A percentile compares a stretch with the other conserved stretches of the same genome.
These are phyloP conservation scores for Flaveria sonorensis DNA, from an alignment of 129 eudicot species.

Conservation along the genomic window DNA sequence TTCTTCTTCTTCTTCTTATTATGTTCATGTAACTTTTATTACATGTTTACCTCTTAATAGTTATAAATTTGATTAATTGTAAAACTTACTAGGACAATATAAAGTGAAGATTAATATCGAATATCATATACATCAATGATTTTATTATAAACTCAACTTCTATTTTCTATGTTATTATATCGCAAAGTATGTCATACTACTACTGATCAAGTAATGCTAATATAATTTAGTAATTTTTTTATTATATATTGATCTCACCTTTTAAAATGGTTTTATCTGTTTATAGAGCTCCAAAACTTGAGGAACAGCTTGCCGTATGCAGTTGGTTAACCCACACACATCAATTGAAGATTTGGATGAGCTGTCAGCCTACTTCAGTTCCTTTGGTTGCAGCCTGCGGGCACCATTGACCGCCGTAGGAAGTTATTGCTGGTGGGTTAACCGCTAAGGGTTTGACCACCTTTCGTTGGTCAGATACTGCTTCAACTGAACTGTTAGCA, in stretches of 20 bases:
- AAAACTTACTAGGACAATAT: no score
- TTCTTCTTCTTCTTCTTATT: neutral
- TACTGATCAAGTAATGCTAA: neutral
- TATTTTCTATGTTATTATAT: neutral
- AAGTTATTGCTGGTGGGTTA: constrained; percentile 79
- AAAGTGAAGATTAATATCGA: no score
- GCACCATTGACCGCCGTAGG: constrained; percentile 62
- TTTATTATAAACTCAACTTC: neutral
- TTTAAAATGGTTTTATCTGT: no score
- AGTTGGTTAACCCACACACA: constrained; percentile 63
- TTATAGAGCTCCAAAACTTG: no score
- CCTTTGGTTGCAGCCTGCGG: no score
- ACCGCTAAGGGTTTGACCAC: constrained; percentile 84
- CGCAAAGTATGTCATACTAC: no score
- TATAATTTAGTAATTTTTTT: no score
- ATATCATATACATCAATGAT: no score
- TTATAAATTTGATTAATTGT: no score
- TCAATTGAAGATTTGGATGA: constrained; percentile 87
- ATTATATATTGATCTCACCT: no score
- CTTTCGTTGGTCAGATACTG: constrained; percentile 81
- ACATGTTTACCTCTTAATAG: no score
- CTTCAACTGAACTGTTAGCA: constrained; percentile 75
- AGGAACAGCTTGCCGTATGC: neutral
- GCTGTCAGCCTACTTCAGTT: constrained; percentile 67
- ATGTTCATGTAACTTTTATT: neutral